Evolutionary conservation across 306 rosid genomes (phyloP), one percentile per base, ranked within the genome.

Genomic region (Malus asiatica): DNA sequence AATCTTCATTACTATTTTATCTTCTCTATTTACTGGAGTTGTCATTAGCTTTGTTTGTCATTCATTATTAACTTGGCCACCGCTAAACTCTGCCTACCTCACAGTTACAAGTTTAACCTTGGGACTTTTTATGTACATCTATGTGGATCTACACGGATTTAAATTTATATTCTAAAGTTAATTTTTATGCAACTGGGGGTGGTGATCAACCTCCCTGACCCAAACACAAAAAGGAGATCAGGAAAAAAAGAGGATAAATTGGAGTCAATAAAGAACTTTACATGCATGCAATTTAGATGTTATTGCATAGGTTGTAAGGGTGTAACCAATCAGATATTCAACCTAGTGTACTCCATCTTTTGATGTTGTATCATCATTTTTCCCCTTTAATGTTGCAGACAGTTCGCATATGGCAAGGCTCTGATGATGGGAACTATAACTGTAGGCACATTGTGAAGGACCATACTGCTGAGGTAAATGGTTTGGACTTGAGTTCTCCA

Each of bases 341-440:
- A 42, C 18, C 22, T 27, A 42, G 57, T 19, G n/a, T 16, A 42
- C 11, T 60, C 59, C 8, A 29, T 61, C 13, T 44, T 44, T 29
- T 4, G 16, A 5, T 45, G 58, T 60, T 29, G 15, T 61, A 13
- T 40, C 16, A 51, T 83, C 58, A 62, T 23, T 35, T 58, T 44
- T 80, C 46, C 48, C 42, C 57, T 57, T 78, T 76, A 19, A 53
- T 68, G 55, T 77, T 84, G 82, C 88, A 96, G 99, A 90, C 99
- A 12, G 98, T 96, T 61, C 98, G 99, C 27, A 68, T 90, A 73
- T 96, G 99, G 99, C 94, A 92, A 89, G 86, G 79, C 35, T 84
- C 97, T 71, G 90, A 90, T 76, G 96, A 88, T 77, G 98, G 97
- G 71, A 82, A 72, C 84, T 96, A 92, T 64, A 84, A 75, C 83